Percentiles rank a stretch among this genome's conserved stretches.
Evolutionary conservation across 306 rosid genomes (phyloP).

Genomic region (Oemleria cerasiformis): DNA sequence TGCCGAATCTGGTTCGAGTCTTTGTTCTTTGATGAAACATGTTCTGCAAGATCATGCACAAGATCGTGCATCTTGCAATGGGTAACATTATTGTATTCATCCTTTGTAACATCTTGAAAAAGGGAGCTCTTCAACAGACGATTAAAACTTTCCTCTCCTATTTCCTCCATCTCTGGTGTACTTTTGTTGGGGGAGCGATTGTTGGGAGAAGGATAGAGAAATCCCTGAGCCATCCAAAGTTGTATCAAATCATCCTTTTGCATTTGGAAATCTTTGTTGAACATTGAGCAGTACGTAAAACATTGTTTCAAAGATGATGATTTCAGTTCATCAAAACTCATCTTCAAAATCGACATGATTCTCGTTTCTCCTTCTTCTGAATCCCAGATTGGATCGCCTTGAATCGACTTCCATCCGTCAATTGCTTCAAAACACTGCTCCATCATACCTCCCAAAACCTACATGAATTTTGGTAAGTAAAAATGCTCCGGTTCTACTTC

Average conservation of each 20-base stretch:
- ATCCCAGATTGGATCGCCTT: not conserved
- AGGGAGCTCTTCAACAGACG: slow-evolving; percentile 12
- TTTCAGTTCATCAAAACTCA: slow-evolving; percentile 13
- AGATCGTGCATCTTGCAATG: slow-evolving; percentile 29
- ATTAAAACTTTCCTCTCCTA: slow-evolving; percentile 5
- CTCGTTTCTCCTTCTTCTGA: not conserved
- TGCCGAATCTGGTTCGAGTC: not conserved
- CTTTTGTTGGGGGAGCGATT: too few relatives aligned
- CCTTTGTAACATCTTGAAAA: slow-evolving; percentile 8
- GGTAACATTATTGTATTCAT: not conserved
- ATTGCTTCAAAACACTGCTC: not conserved
- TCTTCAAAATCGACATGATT: slow-evolving; percentile 2
- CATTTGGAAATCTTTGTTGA: not conserved
- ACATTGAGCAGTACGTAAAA: slow-evolving; percentile 16
- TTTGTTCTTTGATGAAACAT: not conserved
- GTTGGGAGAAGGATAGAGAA: not conserved
- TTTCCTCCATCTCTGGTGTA: slow-evolving; percentile 7
- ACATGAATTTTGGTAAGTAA: too few relatives aligned
- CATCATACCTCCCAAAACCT: slow-evolving; percentile 18
- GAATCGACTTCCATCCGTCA: not conserved
- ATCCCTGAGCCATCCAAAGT: slow-evolving; percentile 24
- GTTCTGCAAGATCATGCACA: slow-evolving; percentile 23
- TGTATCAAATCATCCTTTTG: slow-evolving; percentile 11
- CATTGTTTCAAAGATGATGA: slow-evolving; percentile 19
- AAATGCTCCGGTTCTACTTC: too few relatives aligned